These are phyloP conservation scores for Platanthera zijinensis DNA, from an alignment of 106 monocot genomes.

Conservation along the genomic window DNA sequence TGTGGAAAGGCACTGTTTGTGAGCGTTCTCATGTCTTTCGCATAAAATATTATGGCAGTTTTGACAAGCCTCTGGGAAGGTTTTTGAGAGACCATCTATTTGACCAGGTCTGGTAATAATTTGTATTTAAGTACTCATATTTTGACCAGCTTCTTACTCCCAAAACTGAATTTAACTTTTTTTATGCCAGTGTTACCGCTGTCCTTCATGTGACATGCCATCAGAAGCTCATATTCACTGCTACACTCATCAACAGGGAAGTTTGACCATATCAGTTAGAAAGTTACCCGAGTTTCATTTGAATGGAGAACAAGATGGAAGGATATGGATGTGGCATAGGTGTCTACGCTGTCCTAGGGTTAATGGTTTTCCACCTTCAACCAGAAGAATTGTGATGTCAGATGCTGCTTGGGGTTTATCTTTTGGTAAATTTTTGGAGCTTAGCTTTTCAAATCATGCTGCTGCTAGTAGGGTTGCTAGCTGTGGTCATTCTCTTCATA, in stretches of 20 bases:
- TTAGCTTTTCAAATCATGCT: conserved; percentile 89
- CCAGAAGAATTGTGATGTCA: conserved; percentile 68
- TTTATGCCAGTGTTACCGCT: conserved; percentile 34
- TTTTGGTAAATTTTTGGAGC: conserved; percentile 82
- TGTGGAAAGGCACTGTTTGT: conserved; percentile 80
- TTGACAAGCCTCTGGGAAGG: conserved; percentile 66
- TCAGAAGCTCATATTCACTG: conserved; percentile 74
- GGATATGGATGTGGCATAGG: conserved; percentile 86
- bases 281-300: conserved; percentile 40
- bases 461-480: conserved; percentile 93
- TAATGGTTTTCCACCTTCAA: conserved; percentile 63
- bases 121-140: neutral
- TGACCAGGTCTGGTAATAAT: conserved; percentile 36
- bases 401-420: conserved; percentile 81
- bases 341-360: conserved; percentile 50
- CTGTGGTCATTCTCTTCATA: conserved; percentile 95
- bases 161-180: conserved; percentile 2
- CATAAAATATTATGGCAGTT: conserved; percentile 71
- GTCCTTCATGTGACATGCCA: conserved; percentile 58
- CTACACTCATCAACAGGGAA: conserved; percentile 68
- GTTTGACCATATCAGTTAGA: conserved; percentile 68
- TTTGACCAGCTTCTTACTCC: neutral
- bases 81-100: conserved; percentile 62
- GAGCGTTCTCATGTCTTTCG: conserved; percentile 63
- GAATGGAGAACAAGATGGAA: conserved; percentile 61